These are phyloP conservation scores for Penicillium pulvis DNA, from an alignment of 495 filamentous ascomycete genomes.

Conservation along the genomic window DNA sequence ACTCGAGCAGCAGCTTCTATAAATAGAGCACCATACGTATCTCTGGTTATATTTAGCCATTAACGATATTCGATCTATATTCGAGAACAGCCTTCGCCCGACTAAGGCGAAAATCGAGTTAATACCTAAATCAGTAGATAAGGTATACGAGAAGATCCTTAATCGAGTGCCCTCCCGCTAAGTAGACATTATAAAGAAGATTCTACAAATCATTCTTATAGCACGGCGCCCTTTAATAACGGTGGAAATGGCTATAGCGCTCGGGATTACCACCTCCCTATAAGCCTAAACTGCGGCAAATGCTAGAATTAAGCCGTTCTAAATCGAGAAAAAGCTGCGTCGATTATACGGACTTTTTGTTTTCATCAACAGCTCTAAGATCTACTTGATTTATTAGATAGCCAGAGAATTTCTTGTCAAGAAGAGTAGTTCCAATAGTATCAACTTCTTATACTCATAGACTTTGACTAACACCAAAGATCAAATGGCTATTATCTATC, in stretches of 20 bases:
- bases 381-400: constrained; percentile 41
- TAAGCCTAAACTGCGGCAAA: constrained; percentile 19
- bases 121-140: too few relatives aligned
- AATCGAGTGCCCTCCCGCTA: too few relatives aligned
- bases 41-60: too few relatives aligned
- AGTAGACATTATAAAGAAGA: too few relatives aligned
- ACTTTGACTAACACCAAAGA: constrained; percentile 15
- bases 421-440: constrained; percentile 8
- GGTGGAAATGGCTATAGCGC: constrained; percentile 43
- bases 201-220: too few relatives aligned
- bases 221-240: too few relatives aligned
- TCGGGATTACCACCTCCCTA: constrained; percentile 26
- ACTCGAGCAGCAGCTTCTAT: constrained; percentile 23
- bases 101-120: too few relatives aligned
- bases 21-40: too few relatives aligned
- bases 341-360: constrained; percentile 44
- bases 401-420: constrained; percentile 32
- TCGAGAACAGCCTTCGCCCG: too few relatives aligned
- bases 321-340: constrained; percentile 28
- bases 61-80: too few relatives aligned
- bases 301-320: constrained; percentile 22
- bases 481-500: constrained; percentile 24
- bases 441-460: constrained; percentile 13
- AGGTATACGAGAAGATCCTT: too few relatives aligned
- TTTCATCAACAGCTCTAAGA: constrained; percentile 32